Evolutionary conservation across 768 basidiomycete species (phyloP).

Genomic region (Nidularia pulvinata): DNA sequence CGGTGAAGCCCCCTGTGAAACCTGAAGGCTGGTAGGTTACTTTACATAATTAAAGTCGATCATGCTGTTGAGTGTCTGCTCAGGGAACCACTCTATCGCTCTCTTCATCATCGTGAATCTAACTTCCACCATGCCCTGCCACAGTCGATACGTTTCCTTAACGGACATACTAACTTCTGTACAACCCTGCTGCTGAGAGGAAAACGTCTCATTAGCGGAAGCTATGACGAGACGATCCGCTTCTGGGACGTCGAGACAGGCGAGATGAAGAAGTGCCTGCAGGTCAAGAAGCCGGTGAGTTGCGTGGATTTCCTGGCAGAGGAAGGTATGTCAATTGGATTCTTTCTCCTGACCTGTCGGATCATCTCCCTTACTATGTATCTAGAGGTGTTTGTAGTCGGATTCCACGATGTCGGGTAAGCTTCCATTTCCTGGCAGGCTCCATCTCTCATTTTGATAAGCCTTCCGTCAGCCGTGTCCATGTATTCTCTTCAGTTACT

Average conservation of each 20-base stretch:
- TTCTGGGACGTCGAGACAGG: constrained; percentile 84
- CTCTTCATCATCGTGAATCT: constrained; percentile 82
- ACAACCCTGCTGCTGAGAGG: constrained; percentile 80
- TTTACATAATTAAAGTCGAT: neutral
- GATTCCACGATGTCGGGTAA: constrained; percentile 91
- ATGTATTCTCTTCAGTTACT: constrained; percentile 84
- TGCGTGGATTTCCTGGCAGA: constrained; percentile 87
- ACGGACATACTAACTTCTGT: constrained; percentile 86
- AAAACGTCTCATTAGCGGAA: constrained; percentile 84
- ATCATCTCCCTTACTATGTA: neutral
- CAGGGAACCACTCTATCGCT: constrained; percentile 69
- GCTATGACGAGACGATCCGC: constrained; percentile 90
- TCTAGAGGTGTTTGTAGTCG: constrained; percentile 86
- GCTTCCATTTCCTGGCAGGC: constrained; percentile 13
- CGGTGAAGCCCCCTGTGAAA: constrained; percentile 56
- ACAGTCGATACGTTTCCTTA: constrained; percentile 76
- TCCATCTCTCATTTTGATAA: neutral
- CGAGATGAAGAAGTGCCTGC: constrained; percentile 69
- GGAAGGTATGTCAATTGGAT: constrained; percentile 48
- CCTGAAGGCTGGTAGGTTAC: constrained; percentile 72
- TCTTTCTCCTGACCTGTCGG: too few relatives aligned
- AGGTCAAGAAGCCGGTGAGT: constrained; percentile 89
- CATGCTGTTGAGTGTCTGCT: neutral
- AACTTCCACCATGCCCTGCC: constrained; percentile 80
- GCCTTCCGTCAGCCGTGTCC: constrained; percentile 64